Evolutionary conservation across 148 eudicot species (phyloP), one percentile per base, ranked within the genome.

Genomic region (Suaeda aralocaspica): DNA sequence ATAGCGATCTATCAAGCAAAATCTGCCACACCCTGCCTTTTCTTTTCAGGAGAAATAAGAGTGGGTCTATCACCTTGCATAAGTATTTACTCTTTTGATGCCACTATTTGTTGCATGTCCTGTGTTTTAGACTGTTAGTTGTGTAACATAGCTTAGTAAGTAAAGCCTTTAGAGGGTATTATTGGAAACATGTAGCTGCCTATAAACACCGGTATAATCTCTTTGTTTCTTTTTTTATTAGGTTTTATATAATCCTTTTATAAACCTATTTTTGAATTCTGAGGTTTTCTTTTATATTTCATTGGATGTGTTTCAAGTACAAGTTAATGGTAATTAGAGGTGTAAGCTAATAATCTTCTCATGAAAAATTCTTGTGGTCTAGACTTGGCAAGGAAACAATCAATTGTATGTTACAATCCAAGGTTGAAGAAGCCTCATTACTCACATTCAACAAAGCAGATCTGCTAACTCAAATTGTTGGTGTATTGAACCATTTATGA

Each of bases 61-160:
- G 75, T 30, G n/a, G 18, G 4, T 44, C 30, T 16, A 10, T 59
- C 34, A 16, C 18, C 13, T 16, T 21, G 9, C 52, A 24, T 36
- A 16, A 15, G 29, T 63, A 13, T 44, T 59, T 25, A 69, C 41
- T 22, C 53, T 28, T 68, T 45, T 55, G 53, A 68, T 46, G 45
- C 36, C 53, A 29, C 19, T 21, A n/a, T 1, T 9, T 48, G 49
- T 61, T 61, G 34, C 45, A 60, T 16, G 33, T 49, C 51, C 30
- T 14, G 29, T 46, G 50, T n/a, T 70, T 45, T 28, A n/a, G 46
- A 46, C 13, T 6, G 19, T 12, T 16, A 55, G 25, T n/a, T 12
- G 57, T 52, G 36, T 18, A 21, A 4, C 30, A 21, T 33, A 30
- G 22, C 41, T 33, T 57, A 28, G 33, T 12, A 11, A 15, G 63